Conservation (phyloP, 805 yeast genomes). For the Saccharomycopsis guyanensis region DNA sequence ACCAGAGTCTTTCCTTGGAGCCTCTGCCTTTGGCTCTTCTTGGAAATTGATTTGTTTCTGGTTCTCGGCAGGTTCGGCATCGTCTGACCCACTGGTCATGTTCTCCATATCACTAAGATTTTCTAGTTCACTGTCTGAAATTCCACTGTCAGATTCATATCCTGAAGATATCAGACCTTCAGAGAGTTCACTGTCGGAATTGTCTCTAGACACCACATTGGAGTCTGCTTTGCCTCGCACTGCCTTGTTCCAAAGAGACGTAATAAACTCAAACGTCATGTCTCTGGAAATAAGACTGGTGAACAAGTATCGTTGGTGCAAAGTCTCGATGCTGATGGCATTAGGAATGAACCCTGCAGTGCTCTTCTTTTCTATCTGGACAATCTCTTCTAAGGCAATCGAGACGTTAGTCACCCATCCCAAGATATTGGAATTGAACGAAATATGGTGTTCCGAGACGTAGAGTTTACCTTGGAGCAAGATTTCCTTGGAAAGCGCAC, state of each 20-base stretch:
- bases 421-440: conserved; percentile 60
- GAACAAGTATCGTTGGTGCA: conserved; percentile 55
- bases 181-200: conserved; percentile 12
- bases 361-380: conserved; percentile 54
- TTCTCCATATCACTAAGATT: conserved; percentile 13
- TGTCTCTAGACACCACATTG: conserved; percentile 5
- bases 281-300: conserved; percentile 63
- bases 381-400: conserved; percentile 53
- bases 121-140: conserved; percentile 6
- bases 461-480: conserved; percentile 61
- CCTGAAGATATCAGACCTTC: conserved; percentile 1
- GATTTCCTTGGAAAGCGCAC: conserved; percentile 62
- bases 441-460: conserved; percentile 45
- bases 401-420: conserved; percentile 57
- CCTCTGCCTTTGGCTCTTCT: conserved; percentile 11
- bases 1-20: too few relatives aligned
- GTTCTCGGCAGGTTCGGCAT: too few relatives aligned
- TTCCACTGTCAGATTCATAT: conserved; percentile 7
- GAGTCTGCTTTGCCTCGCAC: conserved; percentile 25
- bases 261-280: conserved; percentile 39
- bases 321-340: conserved; percentile 55
- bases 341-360: conserved; percentile 67
- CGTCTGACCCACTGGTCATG: conserved; percentile 17
- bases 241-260: conserved; percentile 52
- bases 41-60: conserved; percentile 7